A percentile compares a stretch with the other conserved stretches of the same genome.
phyloP scores from a whole-genome alignment of 257 asterid species.

The Scutellaria minor region DNA sequence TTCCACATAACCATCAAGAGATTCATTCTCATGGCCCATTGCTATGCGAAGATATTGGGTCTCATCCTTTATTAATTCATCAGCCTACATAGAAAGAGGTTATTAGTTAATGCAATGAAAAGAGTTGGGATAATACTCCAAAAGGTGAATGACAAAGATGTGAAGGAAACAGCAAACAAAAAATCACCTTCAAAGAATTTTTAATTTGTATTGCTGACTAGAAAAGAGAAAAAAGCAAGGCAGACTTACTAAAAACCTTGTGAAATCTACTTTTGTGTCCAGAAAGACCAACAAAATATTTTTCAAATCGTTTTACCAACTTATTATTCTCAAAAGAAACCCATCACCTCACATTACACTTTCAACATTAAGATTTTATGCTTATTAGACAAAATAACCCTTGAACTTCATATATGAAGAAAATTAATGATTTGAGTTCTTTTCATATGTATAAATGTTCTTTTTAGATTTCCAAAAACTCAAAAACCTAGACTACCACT shows the following conservation, averaged over 20 bases:
- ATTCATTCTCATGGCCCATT: slow-evolving; percentile 88
- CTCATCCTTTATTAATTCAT: slow-evolving; percentile 66
- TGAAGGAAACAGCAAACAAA: background rate
- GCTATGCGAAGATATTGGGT: slow-evolving; percentile 61
- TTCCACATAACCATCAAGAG: slow-evolving; percentile 78
- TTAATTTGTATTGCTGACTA: slow-evolving; percentile 3
- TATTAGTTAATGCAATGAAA: slow-evolving; percentile 5
- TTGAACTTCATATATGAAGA: no score
- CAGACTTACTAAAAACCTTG: background rate
- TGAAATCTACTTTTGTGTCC: background rate
- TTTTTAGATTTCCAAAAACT: background rate
- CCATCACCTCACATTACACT: background rate
- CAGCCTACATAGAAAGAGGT: slow-evolving; percentile 62
- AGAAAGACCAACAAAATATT: background rate
- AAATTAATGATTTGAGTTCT: no score
- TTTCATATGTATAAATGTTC: no score
- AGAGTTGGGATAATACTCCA: background rate
- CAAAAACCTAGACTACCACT: background rate
- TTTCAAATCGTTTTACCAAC: background rate
- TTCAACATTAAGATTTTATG: background rate
- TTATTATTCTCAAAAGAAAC: background rate
- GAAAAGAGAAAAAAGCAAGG: background rate
- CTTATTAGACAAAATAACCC: background rate
- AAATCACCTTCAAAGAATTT: slow-evolving; percentile 12
- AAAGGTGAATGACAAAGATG: slow-evolving; percentile 8